Conservation (phyloP, 495 filamentous ascomycete species). For the Aspergillus egyptiacus region DNA sequence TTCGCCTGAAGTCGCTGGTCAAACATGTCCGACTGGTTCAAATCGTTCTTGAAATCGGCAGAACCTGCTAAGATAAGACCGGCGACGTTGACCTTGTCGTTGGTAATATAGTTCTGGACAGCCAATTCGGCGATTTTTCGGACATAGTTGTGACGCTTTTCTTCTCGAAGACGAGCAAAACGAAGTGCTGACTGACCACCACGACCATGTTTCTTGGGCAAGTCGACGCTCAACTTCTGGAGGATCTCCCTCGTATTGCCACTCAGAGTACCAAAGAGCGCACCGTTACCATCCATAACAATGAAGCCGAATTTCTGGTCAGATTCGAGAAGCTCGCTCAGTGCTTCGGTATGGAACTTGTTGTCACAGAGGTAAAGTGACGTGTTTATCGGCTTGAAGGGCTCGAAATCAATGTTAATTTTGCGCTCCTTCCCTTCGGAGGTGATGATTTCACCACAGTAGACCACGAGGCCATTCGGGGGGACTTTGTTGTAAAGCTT, state of each 20-base stretch:
- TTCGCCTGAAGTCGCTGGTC: conserved; percentile 84
- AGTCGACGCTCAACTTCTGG: conserved; percentile 93
- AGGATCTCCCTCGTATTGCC: conserved; percentile 96
- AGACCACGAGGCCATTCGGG: conserved; percentile 93
- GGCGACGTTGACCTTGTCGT: conserved; percentile 95
- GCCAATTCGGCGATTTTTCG: conserved; percentile 96
- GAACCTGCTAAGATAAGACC: conserved; percentile 93
- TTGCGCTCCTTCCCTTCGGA: conserved; percentile 97
- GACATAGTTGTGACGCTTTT: conserved; percentile 99
- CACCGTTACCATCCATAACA: conserved; percentile 98
- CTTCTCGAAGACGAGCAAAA: conserved; percentile 98
- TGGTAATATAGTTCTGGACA: conserved; percentile 96
- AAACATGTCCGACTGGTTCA: conserved; percentile 97
- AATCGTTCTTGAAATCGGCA: conserved; percentile 98
- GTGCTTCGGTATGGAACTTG: conserved; percentile 97
- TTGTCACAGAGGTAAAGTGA: conserved; percentile 99
- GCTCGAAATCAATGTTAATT: conserved; percentile 99
- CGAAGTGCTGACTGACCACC: conserved; percentile 98
- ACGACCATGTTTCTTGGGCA: conserved; percentile 99
- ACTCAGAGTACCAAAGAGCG: conserved; percentile 91
- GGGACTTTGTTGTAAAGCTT: conserved; percentile 99
- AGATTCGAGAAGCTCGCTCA: conserved; percentile 93
- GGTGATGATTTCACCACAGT: conserved; percentile 99
- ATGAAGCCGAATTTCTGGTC: conserved; percentile 99
- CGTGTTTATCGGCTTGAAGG: conserved; percentile 99